Base-by-base conservation (phyloP, 2,329 filamentous ascomycete genomes). In the Nothomitra cinnamomea region DNA sequence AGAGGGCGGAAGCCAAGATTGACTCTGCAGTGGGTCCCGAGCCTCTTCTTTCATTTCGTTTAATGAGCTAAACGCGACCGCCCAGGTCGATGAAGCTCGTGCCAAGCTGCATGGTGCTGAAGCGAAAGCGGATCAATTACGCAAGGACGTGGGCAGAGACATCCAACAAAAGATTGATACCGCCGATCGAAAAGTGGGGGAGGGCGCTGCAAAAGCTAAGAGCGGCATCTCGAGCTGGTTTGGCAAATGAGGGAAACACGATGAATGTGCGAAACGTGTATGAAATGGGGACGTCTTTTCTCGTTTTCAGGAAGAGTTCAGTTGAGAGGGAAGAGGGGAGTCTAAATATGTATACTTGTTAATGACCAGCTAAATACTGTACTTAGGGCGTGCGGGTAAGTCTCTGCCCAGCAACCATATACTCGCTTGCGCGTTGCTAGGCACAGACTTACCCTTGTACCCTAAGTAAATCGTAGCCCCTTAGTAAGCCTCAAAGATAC, bases 191-290 rank as follows among this genome's bases (percentile, higher is more conserved):
- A 88, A 80, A 59, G 83, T 95, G 52, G 85, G 89, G 72, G 73
- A 85, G 59, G 80, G 81, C 59, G 80, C 87, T 2, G 69, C 80
- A 52, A 84, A 95, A 73, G 85, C 87, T 45, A 95, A 95, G 80
- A 79, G 80, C 62, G 83, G 84, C 58, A 68, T 94, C 61, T 85
- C 83, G 42, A 78, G 84, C 66, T 95, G 88, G 89, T 94, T 95
- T 63, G 83, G 76, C 52, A 72, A 77, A 57, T 78, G 24, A 54
- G 52, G 28, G 10, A 10, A 32, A 32, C 28, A 32, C 10, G 28
- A 10, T 4, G 4, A 5, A 10, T 32, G 28, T 4, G 10, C 28
- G 28, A 32, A 32, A 32, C 4, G 4, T 32, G n/a, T n/a, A n/a
- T n/a, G n/a, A n/a, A 32, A 32, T 32, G 28, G 4, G 28, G 28